A percentile compares a stretch with the other conserved stretches of the same genome.
phyloP scores from a whole-genome alignment of 1,284 basidiomycete species.

The Puccinia horiana region DNA sequence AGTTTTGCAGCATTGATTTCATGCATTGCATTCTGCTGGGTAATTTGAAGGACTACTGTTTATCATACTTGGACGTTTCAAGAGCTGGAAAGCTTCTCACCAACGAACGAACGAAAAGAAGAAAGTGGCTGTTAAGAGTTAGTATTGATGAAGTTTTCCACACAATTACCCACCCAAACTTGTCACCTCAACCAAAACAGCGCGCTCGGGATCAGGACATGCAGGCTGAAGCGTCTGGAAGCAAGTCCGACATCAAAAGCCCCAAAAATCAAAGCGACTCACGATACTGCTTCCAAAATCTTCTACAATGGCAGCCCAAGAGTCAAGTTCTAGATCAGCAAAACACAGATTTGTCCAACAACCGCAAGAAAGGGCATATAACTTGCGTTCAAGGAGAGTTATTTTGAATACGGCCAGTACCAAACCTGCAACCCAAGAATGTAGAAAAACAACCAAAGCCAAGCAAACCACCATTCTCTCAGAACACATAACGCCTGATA shows the following conservation, averaged over 20 bases:
- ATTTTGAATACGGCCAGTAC: background rate
- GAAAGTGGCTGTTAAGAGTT: background rate
- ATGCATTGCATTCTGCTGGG: constrained; percentile 39
- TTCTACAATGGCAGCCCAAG: background rate
- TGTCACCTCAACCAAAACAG: background rate
- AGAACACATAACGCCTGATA: background rate
- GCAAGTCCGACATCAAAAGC: background rate
- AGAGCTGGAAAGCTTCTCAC: constrained; percentile 11
- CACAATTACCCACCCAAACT: background rate
- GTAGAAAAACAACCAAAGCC: background rate
- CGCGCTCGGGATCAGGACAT: background rate
- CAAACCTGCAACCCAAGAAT: background rate
- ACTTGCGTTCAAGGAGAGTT: background rate
- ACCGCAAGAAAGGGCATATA: background rate
- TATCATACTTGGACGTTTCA: constrained; percentile 6
- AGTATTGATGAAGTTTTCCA: constrained; percentile 14
- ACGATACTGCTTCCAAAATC: background rate
- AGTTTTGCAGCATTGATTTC: constrained; percentile 28
- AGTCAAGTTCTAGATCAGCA: background rate
- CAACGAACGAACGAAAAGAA: background rate
- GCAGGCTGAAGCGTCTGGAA: background rate
- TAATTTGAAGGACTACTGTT: constrained; percentile 14
- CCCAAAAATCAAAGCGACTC: background rate
- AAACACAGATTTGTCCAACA: background rate
- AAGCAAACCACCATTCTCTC: background rate